Percentiles rank a stretch among this genome's conserved stretches.
Conservation (phyloP, 2,329 filamentous ascomycete genomes). For the Colletotrichum lini region DNA sequence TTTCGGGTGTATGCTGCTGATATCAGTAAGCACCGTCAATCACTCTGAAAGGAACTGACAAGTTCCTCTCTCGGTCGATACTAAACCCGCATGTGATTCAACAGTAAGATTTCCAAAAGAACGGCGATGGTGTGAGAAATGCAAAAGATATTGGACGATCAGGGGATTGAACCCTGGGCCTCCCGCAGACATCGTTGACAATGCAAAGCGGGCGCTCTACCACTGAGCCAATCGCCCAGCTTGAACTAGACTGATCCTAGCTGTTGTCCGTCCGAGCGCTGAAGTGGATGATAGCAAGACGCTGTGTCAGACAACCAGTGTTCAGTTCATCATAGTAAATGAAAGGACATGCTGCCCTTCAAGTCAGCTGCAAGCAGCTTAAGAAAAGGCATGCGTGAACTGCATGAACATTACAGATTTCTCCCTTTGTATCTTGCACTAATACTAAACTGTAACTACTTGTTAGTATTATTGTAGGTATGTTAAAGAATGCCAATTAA, state of each 20-base stretch:
- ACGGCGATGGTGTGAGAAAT: too few relatives aligned
- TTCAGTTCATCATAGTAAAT: background rate
- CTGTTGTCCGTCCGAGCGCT: background rate
- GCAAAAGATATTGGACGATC: slow-evolving; percentile 17
- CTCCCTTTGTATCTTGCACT: too few relatives aligned
- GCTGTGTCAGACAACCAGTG: background rate
- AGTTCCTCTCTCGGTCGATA: background rate
- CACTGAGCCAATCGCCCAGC: slow-evolving; percentile 20
- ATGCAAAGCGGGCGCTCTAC: slow-evolving; percentile 29
- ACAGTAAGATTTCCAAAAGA: too few relatives aligned
- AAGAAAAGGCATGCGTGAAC: too few relatives aligned
- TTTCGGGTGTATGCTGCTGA: background rate
- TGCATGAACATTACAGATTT: too few relatives aligned
- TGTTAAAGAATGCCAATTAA: too few relatives aligned
- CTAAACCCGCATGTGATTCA: background rate
- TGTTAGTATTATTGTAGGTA: too few relatives aligned
- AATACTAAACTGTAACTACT: too few relatives aligned
- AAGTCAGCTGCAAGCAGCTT: too few relatives aligned
- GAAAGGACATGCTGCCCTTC: background rate
- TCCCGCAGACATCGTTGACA: background rate
- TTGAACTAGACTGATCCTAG: background rate
- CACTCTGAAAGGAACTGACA: too few relatives aligned
- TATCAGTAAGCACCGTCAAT: background rate
- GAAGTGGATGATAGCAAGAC: background rate
- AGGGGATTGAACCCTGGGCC: slow-evolving; percentile 30